phyloP scores from a whole-genome alignment of 805 yeast species.

The Hemisphaericaspora nanyangensis region DNA sequence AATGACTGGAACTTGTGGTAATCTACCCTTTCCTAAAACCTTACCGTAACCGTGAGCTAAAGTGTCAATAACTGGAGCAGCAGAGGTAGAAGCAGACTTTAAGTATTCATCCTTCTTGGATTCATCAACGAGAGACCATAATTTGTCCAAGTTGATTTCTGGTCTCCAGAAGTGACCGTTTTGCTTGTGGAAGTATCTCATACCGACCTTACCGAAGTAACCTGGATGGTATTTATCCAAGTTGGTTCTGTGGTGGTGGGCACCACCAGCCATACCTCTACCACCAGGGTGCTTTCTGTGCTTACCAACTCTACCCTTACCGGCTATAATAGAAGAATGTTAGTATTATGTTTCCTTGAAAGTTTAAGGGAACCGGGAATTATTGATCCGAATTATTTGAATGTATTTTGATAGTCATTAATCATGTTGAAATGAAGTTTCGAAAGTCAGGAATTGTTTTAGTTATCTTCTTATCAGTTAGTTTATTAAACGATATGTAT shows the following conservation, averaged over 20 bases:
- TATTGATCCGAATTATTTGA: no score
- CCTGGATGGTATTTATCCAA: constrained; percentile 99
- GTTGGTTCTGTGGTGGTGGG: constrained; percentile 99
- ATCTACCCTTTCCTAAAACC: constrained; percentile 98
- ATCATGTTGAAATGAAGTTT: no score
- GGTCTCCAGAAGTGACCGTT: constrained; percentile 96
- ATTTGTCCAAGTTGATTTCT: constrained; percentile 94
- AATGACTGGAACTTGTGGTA: constrained; percentile 97
- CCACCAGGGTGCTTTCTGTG: constrained; percentile 99
- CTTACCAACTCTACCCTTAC: constrained; percentile 99
- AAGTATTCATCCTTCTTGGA: constrained; percentile 94
- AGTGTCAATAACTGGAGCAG: constrained; percentile 99
- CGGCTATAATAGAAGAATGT: constrained; percentile 60
- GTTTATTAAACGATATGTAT: no score
- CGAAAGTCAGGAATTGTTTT: no score
- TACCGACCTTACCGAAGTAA: constrained; percentile 99
- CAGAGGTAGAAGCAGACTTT: constrained; percentile 73
- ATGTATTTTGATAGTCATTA: no score
- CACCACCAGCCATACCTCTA: constrained; percentile 99
- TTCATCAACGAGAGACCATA: constrained; percentile 94
- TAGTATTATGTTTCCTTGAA: constrained; percentile 20
- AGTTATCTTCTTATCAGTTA: no score
- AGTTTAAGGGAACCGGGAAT: no score
- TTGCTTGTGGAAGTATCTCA: constrained; percentile 99
- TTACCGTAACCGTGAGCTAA: constrained; percentile 99